Conservation (phyloP, 805 yeast species). For the Candida coleopterorum region DNA sequence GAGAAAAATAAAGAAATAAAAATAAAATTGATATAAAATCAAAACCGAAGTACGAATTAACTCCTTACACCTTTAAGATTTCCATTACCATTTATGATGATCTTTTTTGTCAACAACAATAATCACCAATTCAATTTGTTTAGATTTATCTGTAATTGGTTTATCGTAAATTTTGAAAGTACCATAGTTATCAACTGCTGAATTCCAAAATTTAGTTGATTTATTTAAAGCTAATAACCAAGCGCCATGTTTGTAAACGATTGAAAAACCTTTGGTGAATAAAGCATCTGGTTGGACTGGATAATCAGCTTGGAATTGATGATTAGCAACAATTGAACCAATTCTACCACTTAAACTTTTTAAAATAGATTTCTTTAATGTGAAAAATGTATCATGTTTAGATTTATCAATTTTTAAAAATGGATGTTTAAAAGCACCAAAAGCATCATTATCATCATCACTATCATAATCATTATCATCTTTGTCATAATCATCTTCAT, state of each 20-base stretch:
- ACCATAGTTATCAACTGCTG: conserved; percentile 1
- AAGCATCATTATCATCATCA: conserved; percentile 2
- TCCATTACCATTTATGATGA: neutral
- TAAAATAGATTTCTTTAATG: conserved; percentile 35
- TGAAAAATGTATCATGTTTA: neutral
- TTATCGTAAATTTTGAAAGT: conserved; percentile 2
- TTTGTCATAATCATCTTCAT: neutral
- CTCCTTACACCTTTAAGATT: too few relatives aligned
- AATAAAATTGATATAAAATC: too few relatives aligned
- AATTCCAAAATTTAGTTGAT: conserved; percentile 2
- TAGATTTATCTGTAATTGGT: neutral
- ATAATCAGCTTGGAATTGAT: conserved; percentile 9
- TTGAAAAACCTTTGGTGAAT: neutral
- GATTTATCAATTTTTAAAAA: conserved; percentile 1
- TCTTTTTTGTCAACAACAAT: neutral
- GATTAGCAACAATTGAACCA: conserved; percentile 8
- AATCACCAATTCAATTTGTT: conserved; percentile 1
- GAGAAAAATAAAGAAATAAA: too few relatives aligned
- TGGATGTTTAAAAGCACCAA: conserved; percentile 2
- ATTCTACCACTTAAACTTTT: conserved; percentile 15
- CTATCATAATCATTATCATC: neutral
- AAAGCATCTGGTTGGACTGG: too few relatives aligned
- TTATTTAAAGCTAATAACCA: conserved; percentile 2
- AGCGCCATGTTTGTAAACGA: neutral
- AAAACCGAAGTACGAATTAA: too few relatives aligned